A percentile compares a stretch with the other conserved stretches of the same genome.
Conservation (phyloP, 305 asterid species). For the Fraxinus platypoda region DNA sequence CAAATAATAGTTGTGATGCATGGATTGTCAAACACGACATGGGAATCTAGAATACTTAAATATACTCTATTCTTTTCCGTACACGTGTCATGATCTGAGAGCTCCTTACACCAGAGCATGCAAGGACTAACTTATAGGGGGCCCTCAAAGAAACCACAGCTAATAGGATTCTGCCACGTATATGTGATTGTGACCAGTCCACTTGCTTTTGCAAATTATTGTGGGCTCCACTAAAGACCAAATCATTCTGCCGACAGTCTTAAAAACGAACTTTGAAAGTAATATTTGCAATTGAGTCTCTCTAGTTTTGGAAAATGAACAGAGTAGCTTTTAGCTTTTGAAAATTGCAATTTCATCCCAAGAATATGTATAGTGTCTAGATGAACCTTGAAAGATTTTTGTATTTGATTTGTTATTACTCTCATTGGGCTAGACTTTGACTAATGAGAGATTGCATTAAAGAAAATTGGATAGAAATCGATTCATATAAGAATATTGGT, state of each 20-base stretch:
- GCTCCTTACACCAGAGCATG: background rate
- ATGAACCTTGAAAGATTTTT: background rate
- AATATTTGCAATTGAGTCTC: conserved; percentile 28
- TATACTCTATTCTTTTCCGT: conserved; percentile 8
- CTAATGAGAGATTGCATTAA: background rate
- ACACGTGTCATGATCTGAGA: conserved; percentile 38
- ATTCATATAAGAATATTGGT: background rate
- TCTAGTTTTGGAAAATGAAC: background rate
- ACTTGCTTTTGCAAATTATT: conserved; percentile 32
- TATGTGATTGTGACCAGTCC: conserved; percentile 27
- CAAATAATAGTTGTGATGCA: no score
- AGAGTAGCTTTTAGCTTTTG: background rate
- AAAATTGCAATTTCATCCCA: background rate
- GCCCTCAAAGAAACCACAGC: background rate
- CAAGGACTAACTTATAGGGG: background rate
- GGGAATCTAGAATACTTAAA: conserved; percentile 25
- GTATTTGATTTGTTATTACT: background rate
- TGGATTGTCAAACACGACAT: conserved; percentile 27
- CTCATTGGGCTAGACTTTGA: background rate
- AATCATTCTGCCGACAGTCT: conserved; percentile 44
- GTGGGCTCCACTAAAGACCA: conserved; percentile 30
- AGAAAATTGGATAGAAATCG: background rate
- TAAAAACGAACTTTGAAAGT: conserved; percentile 25
- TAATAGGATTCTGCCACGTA: conserved; percentile 32
- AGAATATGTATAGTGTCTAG: background rate